These are phyloP conservation scores for Xylariomycetidae sp. DNA, from an alignment of 2,329 filamentous ascomycete species.

Conservation along the genomic window DNA sequence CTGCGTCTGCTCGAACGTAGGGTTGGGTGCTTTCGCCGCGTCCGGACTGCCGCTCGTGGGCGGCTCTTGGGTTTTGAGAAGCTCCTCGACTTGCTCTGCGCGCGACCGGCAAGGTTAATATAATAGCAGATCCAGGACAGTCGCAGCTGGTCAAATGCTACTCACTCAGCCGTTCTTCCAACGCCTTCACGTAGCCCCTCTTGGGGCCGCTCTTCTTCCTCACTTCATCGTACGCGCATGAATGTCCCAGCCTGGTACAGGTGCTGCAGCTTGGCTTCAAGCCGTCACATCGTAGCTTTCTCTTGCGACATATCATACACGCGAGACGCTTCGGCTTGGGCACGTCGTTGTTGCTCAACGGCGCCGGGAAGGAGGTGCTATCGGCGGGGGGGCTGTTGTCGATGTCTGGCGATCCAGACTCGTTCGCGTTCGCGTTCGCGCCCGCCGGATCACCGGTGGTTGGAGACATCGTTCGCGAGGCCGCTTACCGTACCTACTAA, in stretches of 20 bases:
- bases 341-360: constrained; percentile 48
- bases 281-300: constrained; percentile 88
- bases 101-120: constrained; percentile 13
- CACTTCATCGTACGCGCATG: constrained; percentile 86
- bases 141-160: no score
- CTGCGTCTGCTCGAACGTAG: constrained; percentile 27
- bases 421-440: constrained; percentile 10
- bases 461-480: constrained; percentile 16
- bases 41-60: constrained; percentile 28
- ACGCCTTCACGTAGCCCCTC: constrained; percentile 86
- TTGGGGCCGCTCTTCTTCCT: constrained; percentile 93
- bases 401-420: constrained; percentile 33
- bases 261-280: constrained; percentile 79
- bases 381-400: constrained; percentile 32
- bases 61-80: constrained; percentile 74
- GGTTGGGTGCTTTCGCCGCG: constrained; percentile 28
- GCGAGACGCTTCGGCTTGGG: constrained; percentile 89
- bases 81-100: constrained; percentile 83
- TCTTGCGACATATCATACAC: constrained; percentile 87
- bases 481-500: no score
- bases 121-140: not conserved
- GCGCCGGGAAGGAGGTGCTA: constrained; percentile 29
- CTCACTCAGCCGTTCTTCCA: constrained; percentile 89
- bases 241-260: constrained; percentile 78
- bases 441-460: constrained; percentile 12